phyloP scores from a whole-genome alignment of 495 filamentous ascomycete species.

The Staphylotrichum longicolle region DNA sequence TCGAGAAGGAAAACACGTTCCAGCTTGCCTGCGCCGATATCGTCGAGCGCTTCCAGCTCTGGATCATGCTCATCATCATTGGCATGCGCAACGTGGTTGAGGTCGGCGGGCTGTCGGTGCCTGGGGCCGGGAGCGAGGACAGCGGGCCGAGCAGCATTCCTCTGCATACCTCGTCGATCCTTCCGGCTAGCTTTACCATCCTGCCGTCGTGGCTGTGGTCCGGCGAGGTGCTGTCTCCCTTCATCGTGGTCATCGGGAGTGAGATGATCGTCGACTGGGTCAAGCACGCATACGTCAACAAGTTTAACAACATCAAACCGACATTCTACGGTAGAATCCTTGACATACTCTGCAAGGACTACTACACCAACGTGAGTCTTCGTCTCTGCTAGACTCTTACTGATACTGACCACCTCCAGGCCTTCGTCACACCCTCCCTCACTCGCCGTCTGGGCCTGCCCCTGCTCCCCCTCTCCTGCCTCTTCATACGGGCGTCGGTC shows the following conservation, averaged over 20 bases:
- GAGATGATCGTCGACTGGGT: constrained; percentile 98
- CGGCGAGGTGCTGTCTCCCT: constrained; percentile 85
- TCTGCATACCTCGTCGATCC: constrained; percentile 57
- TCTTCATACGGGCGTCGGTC: constrained; percentile 90
- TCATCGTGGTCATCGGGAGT: constrained; percentile 86
- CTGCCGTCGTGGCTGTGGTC: constrained; percentile 73
- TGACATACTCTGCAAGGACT: constrained; percentile 93
- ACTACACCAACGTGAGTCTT: constrained; percentile 77
- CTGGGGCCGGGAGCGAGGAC: constrained; percentile 46
- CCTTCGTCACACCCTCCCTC: constrained; percentile 79
- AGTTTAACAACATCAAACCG: constrained; percentile 96
- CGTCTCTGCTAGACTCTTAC: background rate
- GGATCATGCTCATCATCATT: constrained; percentile 95
- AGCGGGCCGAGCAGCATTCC: constrained; percentile 47
- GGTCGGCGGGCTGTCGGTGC: constrained; percentile 65
- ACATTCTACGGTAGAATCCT: constrained; percentile 83
- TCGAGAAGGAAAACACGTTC: constrained; percentile 96
- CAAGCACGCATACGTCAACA: constrained; percentile 95
- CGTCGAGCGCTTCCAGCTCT: constrained; percentile 95
- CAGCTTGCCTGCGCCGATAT: constrained; percentile 95
- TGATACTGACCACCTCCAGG: constrained; percentile 43
- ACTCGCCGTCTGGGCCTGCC: constrained; percentile 88
- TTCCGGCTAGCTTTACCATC: constrained; percentile 84
- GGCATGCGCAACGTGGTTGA: constrained; percentile 94
- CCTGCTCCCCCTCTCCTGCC: constrained; percentile 85